Evolutionary conservation across 2,329 filamentous ascomycete species (phyloP), one percentile per base, ranked within the genome.

Genomic region (Aureobasidium sp.): DNA sequence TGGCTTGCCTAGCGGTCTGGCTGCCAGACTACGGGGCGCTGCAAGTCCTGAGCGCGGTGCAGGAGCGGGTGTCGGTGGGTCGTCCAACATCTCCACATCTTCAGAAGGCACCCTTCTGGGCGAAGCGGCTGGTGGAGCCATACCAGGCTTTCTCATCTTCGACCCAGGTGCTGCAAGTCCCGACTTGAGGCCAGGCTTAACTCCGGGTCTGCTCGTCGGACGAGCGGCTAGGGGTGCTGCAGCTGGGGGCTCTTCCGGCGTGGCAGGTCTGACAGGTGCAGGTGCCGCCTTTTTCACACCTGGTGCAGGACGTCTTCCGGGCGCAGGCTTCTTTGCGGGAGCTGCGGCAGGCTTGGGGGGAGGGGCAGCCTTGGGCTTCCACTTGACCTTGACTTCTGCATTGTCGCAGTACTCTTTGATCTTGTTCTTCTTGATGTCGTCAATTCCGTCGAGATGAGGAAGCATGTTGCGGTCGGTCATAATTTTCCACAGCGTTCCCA

Each of bases 401-500:
- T 82, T 80, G 60, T 93, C 89, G 62, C 86, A 89, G 72, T 85
- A 97, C 72, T 99, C 94, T 76, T 95, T 96, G 72, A 97, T 89
- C 74, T 96, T 99, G 64, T 81, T 88, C 77, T 96, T 97, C 63
- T 92, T 84, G 66, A 97, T 97, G 25, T 99, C 94, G 70, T 99
- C 94, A 2, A 99, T 79, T 3, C 90, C 90, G 64, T 96, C 93
- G 17, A 99, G 77, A 71, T 95, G 89, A 9, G 90, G 88, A 45
- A 88, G 90, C 94, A 99, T 99, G 57, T 89, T 89, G 61, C 94
- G 85, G 74, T 99, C 95, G 43, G 94, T 93, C 77, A 97, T 89
- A 60, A 99, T 97, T 77, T 97, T 99, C 94, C 96, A 97, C 53
- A 99, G 74, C 0, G 92, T 96, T 64, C 95, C 94, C 3, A 99